These are phyloP conservation scores for Aspergillus transmontanensis DNA, from an alignment of 2,329 filamentous ascomycete genomes.

Conservation along the genomic window DNA sequence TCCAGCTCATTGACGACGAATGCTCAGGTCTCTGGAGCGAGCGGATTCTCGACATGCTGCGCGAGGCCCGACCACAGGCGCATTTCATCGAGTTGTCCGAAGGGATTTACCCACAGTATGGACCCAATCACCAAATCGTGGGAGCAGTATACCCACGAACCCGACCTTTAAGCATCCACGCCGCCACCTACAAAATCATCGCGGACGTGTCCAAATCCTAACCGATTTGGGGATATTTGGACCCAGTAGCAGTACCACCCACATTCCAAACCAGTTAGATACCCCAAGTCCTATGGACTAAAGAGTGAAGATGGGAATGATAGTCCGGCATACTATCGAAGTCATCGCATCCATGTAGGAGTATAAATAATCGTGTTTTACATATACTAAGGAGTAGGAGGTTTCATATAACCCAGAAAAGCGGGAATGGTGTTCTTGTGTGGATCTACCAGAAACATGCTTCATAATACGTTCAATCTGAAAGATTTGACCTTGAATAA, in stretches of 20 bases:
- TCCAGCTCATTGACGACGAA: slow-evolving; percentile 61
- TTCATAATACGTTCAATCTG: background rate
- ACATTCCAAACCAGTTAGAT: background rate
- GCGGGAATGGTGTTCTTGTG: background rate
- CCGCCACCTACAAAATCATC: slow-evolving; percentile 43
- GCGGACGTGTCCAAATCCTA: slow-evolving; percentile 39
- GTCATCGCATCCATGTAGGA: slow-evolving; percentile 2
- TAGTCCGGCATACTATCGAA: background rate
- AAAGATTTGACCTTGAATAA: background rate
- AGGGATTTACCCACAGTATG: slow-evolving; percentile 55
- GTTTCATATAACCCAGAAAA: background rate
- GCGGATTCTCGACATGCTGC: slow-evolving; percentile 63
- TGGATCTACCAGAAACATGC: background rate
- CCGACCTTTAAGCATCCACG: slow-evolving; percentile 43
- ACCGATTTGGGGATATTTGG: background rate
- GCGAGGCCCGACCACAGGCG: slow-evolving; percentile 59
- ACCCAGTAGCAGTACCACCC: background rate
- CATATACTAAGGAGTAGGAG: background rate
- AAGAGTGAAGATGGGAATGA: background rate
- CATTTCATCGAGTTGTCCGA: slow-evolving; percentile 66
- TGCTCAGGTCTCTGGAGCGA: slow-evolving; percentile 75
- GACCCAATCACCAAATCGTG: slow-evolving; percentile 33
- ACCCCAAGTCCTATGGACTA: slow-evolving; percentile 1
- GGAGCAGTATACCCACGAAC: slow-evolving; percentile 41
- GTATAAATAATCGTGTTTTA: slow-evolving; percentile 3